Conservation (phyloP, 2,329 filamentous ascomycete species). For the Paramyrothecium sp. region DNA sequence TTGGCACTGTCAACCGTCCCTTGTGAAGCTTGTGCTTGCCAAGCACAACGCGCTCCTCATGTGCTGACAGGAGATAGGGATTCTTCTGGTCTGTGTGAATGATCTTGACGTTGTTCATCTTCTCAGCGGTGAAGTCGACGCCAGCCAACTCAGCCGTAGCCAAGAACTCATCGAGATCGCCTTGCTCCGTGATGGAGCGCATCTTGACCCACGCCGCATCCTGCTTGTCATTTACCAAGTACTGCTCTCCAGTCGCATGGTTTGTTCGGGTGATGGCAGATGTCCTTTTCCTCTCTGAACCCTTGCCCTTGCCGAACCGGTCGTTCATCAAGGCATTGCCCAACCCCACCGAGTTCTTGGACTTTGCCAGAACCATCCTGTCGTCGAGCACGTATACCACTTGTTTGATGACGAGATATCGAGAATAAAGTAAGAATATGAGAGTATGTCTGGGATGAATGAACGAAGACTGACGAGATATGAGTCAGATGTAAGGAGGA, state of each 20-base stretch:
- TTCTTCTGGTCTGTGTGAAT: slow-evolving; percentile 97
- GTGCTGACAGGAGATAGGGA: slow-evolving; percentile 82
- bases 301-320: slow-evolving; percentile 92
- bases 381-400: slow-evolving; percentile 10
- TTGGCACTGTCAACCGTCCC: slow-evolving; percentile 78
- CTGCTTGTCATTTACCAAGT: slow-evolving; percentile 86
- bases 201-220: slow-evolving; percentile 99
- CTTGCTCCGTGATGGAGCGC: slow-evolving; percentile 97
- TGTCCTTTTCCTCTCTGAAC: slow-evolving; percentile 73
- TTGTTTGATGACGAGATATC: slow-evolving; percentile 1
- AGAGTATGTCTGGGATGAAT: slow-evolving; percentile 3
- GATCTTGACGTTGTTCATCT: slow-evolving; percentile 98
- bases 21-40: slow-evolving; percentile 83
- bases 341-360: slow-evolving; percentile 90
- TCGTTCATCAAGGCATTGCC: slow-evolving; percentile 99
- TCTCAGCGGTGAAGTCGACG: slow-evolving; percentile 97
- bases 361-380: slow-evolving; percentile 72
- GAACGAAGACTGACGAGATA: background rate
- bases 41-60: slow-evolving; percentile 75
- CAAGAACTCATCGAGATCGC: slow-evolving; percentile 92
- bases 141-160: slow-evolving; percentile 95
- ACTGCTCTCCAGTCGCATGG: slow-evolving; percentile 80
- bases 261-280: slow-evolving; percentile 64
- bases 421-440: slow-evolving; percentile 3
- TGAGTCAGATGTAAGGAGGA: background rate